phyloP scores from a whole-genome alignment of 768 basidiomycete genomes.

The Rhodosporidiobolus odoratus region DNA sequence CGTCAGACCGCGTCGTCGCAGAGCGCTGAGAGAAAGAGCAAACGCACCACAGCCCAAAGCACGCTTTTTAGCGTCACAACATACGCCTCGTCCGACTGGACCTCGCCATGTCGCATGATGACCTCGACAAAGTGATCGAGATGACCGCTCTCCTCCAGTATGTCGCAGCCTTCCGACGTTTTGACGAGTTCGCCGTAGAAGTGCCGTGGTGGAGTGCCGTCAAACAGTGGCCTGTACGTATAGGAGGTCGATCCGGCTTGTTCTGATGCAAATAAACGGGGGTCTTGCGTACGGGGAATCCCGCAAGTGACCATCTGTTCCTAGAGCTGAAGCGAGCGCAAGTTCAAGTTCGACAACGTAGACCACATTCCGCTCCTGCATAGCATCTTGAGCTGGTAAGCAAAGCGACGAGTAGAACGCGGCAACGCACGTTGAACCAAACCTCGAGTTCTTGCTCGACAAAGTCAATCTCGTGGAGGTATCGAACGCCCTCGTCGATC shows the following conservation, averaged over 20 bases:
- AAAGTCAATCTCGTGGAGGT: slow-evolving; percentile 83
- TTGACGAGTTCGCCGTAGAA: slow-evolving; percentile 98
- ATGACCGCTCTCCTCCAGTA: slow-evolving; percentile 82
- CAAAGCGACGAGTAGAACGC: background rate
- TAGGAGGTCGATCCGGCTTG: accelerated
- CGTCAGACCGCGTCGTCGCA: background rate
- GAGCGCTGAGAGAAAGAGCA: background rate
- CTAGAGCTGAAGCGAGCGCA: slow-evolving; percentile 60
- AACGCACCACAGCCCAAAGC: slow-evolving; percentile 87
- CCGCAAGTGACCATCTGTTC: slow-evolving; percentile 3
- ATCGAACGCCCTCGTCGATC: slow-evolving; percentile 83
- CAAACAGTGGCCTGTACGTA: slow-evolving; percentile 57
- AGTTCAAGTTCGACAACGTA: slow-evolving; percentile 94
- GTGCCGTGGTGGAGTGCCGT: slow-evolving; percentile 83
- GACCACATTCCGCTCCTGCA: slow-evolving; percentile 81
- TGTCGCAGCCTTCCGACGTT: slow-evolving; percentile 87
- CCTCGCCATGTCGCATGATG: slow-evolving; percentile 65
- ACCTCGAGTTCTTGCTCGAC: slow-evolving; percentile 91
- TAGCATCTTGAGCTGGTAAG: background rate
- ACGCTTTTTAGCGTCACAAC: slow-evolving; percentile 89
- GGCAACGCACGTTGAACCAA: slow-evolving; percentile 77
- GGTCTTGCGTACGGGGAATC: background rate
- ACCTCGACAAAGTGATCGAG: slow-evolving; percentile 86
- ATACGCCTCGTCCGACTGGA: slow-evolving; percentile 70
- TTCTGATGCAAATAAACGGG: background rate